Conservation (phyloP, 345 rosid genomes). For the Eutrema heterophyllum region DNA sequence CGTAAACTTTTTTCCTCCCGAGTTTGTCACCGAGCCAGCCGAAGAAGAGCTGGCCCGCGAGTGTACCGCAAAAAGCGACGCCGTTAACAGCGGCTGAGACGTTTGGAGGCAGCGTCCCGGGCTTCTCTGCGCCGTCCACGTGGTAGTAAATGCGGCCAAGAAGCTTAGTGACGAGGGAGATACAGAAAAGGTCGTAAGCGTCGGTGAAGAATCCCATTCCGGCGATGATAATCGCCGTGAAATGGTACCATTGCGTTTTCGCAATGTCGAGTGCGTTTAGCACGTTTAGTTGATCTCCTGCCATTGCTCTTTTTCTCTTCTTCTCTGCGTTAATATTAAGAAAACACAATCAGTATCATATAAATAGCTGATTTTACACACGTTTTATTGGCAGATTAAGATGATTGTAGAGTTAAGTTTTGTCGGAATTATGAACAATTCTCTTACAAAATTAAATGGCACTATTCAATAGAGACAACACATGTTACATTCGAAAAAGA, state of each 20-base stretch:
- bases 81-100: conserved; percentile 75
- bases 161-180: conserved; percentile 75
- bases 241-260: conserved; percentile 81
- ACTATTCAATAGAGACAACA: too few relatives aligned
- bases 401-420: too few relatives aligned
- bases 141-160: conserved; percentile 75
- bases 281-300: conserved; percentile 49
- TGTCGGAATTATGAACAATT: too few relatives aligned
- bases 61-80: conserved; percentile 67
- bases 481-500: too few relatives aligned
- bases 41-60: conserved; percentile 69
- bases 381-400: too few relatives aligned
- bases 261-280: conserved; percentile 66
- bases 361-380: background rate
- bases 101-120: conserved; percentile 64
- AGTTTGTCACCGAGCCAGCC: conserved; percentile 84
- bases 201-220: conserved; percentile 91
- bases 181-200: conserved; percentile 77
- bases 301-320: conserved; percentile 35
- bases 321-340: conserved; percentile 6
- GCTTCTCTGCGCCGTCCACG: conserved; percentile 55
- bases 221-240: conserved; percentile 70
- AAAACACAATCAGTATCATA: background rate
- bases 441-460: too few relatives aligned
- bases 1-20: conserved; percentile 72